Base-by-base conservation (phyloP, 352 stramenopile genomes). In the Phytophthora citrophthora region DNA sequence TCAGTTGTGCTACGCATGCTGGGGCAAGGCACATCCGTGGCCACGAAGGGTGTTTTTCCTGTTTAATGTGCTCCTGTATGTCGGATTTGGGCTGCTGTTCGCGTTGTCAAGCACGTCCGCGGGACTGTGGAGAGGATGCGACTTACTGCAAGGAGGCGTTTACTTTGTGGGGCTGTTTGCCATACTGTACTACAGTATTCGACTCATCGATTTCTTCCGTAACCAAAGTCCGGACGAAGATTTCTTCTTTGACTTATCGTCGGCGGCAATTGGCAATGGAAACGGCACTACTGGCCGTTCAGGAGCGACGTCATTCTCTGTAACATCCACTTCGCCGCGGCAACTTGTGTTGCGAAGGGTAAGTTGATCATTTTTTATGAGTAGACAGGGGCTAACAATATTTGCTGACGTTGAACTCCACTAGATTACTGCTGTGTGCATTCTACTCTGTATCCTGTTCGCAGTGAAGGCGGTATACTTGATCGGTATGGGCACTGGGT, bases 1-100 rank as follows among this genome's bases (percentile, higher is more conserved):
- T 13, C 83, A 93, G 49, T 65, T 94, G n/a, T 94, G 86, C 70
- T 92, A 92, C 68, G 83, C 86, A 5, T 92, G 84, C 64, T 91
- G 84, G 75, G 82, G 81, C 40, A 90, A 88, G 46, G 76, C 77
- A 24, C 76, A 92, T 26, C 83, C 86, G 48, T 90, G 85, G 81
- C 86, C 85, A 26, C 74, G 83, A 7, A 79, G 82, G 15, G 52
- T 93, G 39, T 94, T 93, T 60, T 91, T 93, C 47, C 61, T 70
- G 40, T 90, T 89, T 63, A 94, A 94, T 54, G 64, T 94, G 54
- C 58, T 88, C 18, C 66, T 94, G 15, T 94, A 94, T 65, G 53
- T 73, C 16, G 71, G 68, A 7, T 89, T 93, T 38, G 54, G 63
- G 26, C 62, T 83, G 49, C 59, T 93, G 23, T 76, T 89, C 29